Conservation (phyloP, 345 rosid genomes). For the Sonneratia caseolaris region DNA sequence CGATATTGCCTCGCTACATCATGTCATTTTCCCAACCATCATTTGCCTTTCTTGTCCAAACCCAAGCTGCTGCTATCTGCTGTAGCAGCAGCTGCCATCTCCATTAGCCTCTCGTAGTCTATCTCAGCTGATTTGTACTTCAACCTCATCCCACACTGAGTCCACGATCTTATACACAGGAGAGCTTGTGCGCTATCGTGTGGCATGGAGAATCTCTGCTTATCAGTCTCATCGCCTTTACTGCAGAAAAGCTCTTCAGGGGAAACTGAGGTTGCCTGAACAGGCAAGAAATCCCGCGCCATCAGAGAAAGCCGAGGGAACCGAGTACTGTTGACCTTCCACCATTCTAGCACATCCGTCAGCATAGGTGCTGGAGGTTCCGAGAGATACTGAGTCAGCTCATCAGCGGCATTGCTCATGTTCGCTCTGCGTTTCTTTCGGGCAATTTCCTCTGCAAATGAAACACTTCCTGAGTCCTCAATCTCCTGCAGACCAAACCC, state of each 20-base stretch:
- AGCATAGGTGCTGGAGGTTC: constrained; percentile 83
- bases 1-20: neutral
- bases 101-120: constrained; percentile 78
- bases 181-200: constrained; percentile 56
- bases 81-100: constrained; percentile 45
- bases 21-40: neutral
- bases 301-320: constrained; percentile 73
- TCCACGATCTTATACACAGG: constrained; percentile 84
- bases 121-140: constrained; percentile 68
- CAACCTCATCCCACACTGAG: constrained; percentile 58
- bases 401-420: constrained; percentile 58
- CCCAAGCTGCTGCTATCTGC: constrained; percentile 24
- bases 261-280: constrained; percentile 68
- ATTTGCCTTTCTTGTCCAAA: constrained; percentile 51
- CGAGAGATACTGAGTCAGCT: constrained; percentile 80
- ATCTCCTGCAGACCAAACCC: constrained; percentile 61
- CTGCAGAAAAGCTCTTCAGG: constrained; percentile 73
- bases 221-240: constrained; percentile 66
- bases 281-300: constrained; percentile 83
- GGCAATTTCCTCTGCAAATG: constrained; percentile 88
- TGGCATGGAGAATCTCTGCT: constrained; percentile 62
- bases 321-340: constrained; percentile 80
- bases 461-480: constrained; percentile 69
- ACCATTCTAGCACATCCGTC: constrained; percentile 87
- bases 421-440: constrained; percentile 81